Percentiles rank a stretch among this genome's conserved stretches.
Evolutionary conservation across 371 early-diverging fungal species (phyloP).

Genomic region (Mortierella sp.): DNA sequence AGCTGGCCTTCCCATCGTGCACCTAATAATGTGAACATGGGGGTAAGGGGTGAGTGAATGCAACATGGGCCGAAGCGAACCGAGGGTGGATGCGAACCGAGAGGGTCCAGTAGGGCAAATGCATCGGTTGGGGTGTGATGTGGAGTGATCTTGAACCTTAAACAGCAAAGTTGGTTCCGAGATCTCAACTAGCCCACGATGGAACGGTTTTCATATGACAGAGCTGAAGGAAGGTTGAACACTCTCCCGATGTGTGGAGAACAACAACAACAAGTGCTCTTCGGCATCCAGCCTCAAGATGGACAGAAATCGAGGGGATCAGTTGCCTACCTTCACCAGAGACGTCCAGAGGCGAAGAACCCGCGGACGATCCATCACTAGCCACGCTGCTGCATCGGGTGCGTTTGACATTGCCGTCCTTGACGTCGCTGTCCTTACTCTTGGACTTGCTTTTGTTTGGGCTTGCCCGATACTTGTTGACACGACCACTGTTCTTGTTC

Average conservation of each 20-base stretch:
- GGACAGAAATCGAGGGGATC: not conserved
- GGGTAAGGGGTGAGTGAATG: not conserved
- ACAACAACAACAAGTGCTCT: not conserved
- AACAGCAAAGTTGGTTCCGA: slow-evolving; percentile 13
- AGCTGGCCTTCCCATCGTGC: slow-evolving; percentile 45
- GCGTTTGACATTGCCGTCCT: slow-evolving; percentile 21
- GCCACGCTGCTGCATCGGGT: slow-evolving; percentile 31
- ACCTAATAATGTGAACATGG: slow-evolving; percentile 7
- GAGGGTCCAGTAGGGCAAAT: slow-evolving; percentile 1
- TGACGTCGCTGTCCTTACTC: slow-evolving; percentile 12
- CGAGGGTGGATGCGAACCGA: slow-evolving; percentile 5
- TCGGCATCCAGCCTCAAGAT: not conserved
- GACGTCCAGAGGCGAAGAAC: slow-evolving; percentile 8
- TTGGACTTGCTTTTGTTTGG: slow-evolving; percentile 33
- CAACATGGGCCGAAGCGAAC: slow-evolving; percentile 29
- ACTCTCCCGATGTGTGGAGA: slow-evolving; percentile 11
- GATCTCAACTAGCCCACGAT: no score
- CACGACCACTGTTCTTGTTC: slow-evolving; percentile 28
- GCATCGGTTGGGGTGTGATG: slow-evolving; percentile 4
- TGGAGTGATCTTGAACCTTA: not conserved
- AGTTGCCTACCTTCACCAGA: slow-evolving; percentile 28
- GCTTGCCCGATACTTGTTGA: slow-evolving; percentile 22
- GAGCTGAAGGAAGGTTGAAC: slow-evolving; percentile 31
- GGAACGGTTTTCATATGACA: slow-evolving; percentile 22
- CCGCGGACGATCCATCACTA: slow-evolving; percentile 34